Base-by-base conservation (phyloP, 768 basidiomycete genomes). In the Trametes coccinea region DNA sequence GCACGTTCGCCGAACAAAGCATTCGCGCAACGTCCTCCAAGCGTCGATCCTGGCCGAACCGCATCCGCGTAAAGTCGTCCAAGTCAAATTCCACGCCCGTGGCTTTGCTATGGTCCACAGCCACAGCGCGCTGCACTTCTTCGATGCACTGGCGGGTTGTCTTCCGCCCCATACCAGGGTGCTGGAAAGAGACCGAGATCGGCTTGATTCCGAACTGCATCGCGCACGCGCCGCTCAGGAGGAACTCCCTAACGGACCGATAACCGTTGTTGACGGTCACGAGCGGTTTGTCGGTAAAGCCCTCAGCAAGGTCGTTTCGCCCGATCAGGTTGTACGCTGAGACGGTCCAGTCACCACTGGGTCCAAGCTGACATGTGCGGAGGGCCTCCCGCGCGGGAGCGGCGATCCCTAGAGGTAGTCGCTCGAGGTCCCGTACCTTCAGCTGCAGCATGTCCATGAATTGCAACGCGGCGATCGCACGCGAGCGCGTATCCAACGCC, bases 21-120 rank as follows among this genome's bases (percentile, higher is more conserved):
- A 98, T 91, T 1, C 93, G 83, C 11, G 89, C 88, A 4, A 96
- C 94, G 71, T 99, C 97, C 47, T 95, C 91, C 34, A 99, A 72
- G 40, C 96, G 82, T 17, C 90, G 83, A 75, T 99, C 97, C 63
- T 92, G 86, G 6, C 91, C 91, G 69, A 98, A 98, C 3, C 96
- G 85, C 51, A 95, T 89, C 53, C 86, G 85, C 0, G 90, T 84
- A 74, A 91, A 89, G 51, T 89, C 87, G 49, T 88, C 83, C 40
- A 87, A 73, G 52, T 86, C 84, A 4, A 92, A 74, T 57, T 92
- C 90, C 8, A 90, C 87, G 0, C 90, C 90, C 5, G 89, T 82
- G 13, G 85, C 79, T 4, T 79, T 76, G 53, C 84, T 81, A 1
- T 83, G 71, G 66, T 89, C 86, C 44, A 84, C 86, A 5, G 74